Evolutionary conservation across 495 filamentous ascomycete species (phyloP), one percentile per base, ranked within the genome.

Genomic region (Zalerion maritima): DNA sequence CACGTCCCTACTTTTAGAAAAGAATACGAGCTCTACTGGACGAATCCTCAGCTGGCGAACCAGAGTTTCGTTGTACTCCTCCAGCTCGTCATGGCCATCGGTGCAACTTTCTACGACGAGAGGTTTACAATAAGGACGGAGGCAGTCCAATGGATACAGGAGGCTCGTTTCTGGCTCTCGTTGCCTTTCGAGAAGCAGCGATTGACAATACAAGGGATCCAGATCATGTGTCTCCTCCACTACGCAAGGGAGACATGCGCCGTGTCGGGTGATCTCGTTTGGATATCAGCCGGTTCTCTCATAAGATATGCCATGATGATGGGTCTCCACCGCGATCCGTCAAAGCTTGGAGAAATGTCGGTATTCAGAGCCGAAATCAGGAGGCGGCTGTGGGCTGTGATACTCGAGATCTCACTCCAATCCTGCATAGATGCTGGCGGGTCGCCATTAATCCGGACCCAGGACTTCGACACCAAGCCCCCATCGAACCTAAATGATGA

Each of bases 371-470:
- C 68, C 26, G 77, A 82, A 47, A 68, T 78, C 58, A 63, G 75
- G n/a, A 52, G 75, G 24, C 58, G 77, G 13, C 54, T 82, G 8
- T 81, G 75, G 75, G 66, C 62, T n/a, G 73, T 71, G 1, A 67
- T 77, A 10, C 33, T 78, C 18, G 74, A 78, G 45, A 50, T 77
- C 5, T 55, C 63, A 14, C 40, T 76, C n/a, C 67, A 74, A 32
- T 60, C 73, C 4, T 62, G 70, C 24, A 33, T 78, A 15, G 67
- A 71, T 26, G 57, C 67, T 1, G 74, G 73, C 1, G 69, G 70
- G 37, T 63, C 69, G 1, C 67, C 71, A 7, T 52, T 70, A 7
- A 29, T 78, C 6, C 56, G 67, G 3, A 36, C 50, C 3, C 49
- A 54, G 1, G 71, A 78, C 40, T 77, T 65, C 32, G 72, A 77